Evolutionary conservation across 768 basidiomycete species (phyloP).

Genomic region (Gymnopilus dilepis): DNA sequence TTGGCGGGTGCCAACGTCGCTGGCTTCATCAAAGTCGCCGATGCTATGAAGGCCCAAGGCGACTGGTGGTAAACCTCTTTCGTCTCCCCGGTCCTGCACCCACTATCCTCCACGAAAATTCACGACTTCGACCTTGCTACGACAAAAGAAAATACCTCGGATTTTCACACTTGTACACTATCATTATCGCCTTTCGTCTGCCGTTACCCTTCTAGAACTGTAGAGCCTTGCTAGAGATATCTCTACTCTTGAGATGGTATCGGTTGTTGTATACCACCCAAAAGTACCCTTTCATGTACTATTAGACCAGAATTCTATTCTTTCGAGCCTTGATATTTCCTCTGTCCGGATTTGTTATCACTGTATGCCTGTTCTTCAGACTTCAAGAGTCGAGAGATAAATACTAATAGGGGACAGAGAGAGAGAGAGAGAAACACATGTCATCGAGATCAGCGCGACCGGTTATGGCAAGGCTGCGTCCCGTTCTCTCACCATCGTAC

Average conservation of each 20-base stretch:
- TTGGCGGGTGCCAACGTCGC: slow-evolving; percentile 76
- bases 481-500: not conserved
- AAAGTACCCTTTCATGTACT: not conserved
- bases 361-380: not conserved
- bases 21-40: slow-evolving; percentile 71
- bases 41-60: slow-evolving; percentile 77
- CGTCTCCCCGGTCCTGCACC: not conserved
- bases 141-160: not conserved
- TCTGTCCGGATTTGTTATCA: not conserved
- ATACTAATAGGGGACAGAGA: not conserved
- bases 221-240: not conserved
- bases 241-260: slow-evolving; percentile 1
- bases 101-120: no score
- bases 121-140: not conserved
- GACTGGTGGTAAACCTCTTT: slow-evolving; percentile 68
- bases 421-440: not conserved
- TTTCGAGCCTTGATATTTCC: no score
- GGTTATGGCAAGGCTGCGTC: slow-evolving; percentile 3
- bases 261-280: not conserved
- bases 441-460: not conserved
- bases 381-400: not conserved
- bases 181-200: not conserved
- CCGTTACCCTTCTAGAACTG: slow-evolving; percentile 4
- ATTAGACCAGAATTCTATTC: not conserved
- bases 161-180: slow-evolving; percentile 4